Percentiles rank a stretch among this genome's conserved stretches.
These are phyloP conservation scores for Knoxdaviesia proteae DNA, from an alignment of 2,329 filamentous ascomycete species.

Conservation along the genomic window DNA sequence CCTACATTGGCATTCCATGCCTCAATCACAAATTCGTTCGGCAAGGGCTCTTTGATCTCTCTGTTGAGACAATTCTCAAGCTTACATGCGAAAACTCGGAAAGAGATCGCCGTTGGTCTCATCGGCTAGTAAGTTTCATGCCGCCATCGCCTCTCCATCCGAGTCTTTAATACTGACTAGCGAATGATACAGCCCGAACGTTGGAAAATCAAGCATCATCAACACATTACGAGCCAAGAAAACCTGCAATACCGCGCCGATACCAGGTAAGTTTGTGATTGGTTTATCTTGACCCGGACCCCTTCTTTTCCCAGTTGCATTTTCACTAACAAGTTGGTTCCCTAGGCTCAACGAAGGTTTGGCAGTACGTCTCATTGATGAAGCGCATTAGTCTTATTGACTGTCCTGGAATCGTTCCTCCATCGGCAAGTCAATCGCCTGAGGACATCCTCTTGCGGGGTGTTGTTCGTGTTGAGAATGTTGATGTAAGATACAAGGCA, in stretches of 20 bases:
- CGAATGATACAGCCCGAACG: constrained; percentile 41
- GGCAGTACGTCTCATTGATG: constrained; percentile 95
- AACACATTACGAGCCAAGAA: constrained; percentile 91
- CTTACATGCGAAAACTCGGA: constrained; percentile 61
- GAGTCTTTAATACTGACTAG: too few species aligned
- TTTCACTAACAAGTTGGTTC: neutral
- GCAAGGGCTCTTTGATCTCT: constrained; percentile 83
- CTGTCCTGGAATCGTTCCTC: constrained; percentile 88
- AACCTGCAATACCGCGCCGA: constrained; percentile 80
- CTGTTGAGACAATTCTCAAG: constrained; percentile 83
- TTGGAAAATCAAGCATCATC: constrained; percentile 91
- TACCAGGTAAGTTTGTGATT: constrained; percentile 49
- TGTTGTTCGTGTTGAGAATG: constrained; percentile 85
- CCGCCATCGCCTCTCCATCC: too few species aligned
- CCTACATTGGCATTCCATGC: constrained; percentile 91
- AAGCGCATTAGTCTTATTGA: constrained; percentile 82
- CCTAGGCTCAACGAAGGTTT: constrained; percentile 52
- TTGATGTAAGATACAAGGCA: constrained; percentile 27
- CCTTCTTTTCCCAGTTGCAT: neutral
- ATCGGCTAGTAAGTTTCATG: constrained; percentile 24
- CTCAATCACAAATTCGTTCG: constrained; percentile 86
- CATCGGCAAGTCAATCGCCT: constrained; percentile 62
- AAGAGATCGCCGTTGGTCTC: constrained; percentile 84
- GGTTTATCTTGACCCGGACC: too few species aligned
- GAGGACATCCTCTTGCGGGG: constrained; percentile 78